Conservation (phyloP, 2,329 filamentous ascomycete species). For the Ilyonectria destructans region DNA sequence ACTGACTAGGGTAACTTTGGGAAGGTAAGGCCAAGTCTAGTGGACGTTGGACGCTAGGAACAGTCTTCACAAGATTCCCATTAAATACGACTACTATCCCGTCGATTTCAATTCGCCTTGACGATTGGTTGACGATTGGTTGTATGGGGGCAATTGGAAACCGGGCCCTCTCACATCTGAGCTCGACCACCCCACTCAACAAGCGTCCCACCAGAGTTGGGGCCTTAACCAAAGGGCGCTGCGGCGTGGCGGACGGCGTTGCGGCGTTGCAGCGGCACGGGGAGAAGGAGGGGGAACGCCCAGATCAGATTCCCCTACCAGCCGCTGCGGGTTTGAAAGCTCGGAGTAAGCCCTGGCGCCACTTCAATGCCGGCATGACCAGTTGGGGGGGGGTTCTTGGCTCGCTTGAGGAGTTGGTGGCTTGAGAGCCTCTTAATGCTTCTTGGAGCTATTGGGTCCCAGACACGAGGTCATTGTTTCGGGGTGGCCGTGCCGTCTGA, state of each 20-base stretch:
- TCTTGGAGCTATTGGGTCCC: background rate
- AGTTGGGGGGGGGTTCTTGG: background rate
- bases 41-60: conserved; percentile 34
- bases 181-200: conserved; percentile 36
- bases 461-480: background rate
- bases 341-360: conserved; percentile 40
- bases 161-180: conserved; percentile 23
- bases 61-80: conserved; percentile 30
- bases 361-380: conserved; percentile 38
- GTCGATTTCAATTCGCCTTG: conserved; percentile 31
- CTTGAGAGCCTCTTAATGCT: background rate
- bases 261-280: conserved; percentile 22
- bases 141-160: conserved; percentile 12
- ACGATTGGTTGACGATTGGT: conserved; percentile 31
- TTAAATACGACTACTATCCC: conserved; percentile 20
- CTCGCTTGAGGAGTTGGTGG: background rate
- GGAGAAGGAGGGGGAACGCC: conserved; percentile 13
- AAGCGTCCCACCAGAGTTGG: conserved; percentile 35
- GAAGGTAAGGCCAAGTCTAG: conserved; percentile 15
- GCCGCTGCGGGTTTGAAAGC: conserved; percentile 36
- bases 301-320: conserved; percentile 37
- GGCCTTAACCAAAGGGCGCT: conserved; percentile 27
- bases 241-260: conserved; percentile 24
- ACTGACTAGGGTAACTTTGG: conserved; percentile 14
- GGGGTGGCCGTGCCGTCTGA: background rate